Base-by-base conservation (phyloP, 1,284 basidiomycete species). In the Papiliotrema terrestris region DNA sequence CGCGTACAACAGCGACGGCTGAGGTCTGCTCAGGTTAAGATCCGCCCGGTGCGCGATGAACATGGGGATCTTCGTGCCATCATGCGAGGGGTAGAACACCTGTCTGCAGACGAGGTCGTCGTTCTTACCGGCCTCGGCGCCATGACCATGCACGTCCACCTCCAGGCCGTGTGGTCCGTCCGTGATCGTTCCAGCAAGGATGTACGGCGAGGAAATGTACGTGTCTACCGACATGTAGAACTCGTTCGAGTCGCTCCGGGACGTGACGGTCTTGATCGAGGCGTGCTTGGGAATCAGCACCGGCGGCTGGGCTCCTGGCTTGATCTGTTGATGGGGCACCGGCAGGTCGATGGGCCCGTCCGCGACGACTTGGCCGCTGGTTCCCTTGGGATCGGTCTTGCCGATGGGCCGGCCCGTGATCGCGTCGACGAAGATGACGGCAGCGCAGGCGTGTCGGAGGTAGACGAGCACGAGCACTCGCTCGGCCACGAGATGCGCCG, bases 191-290 rank as follows among this genome's bases (percentile, higher is more conserved):
- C 60, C 60, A 13, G 29, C 20, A 13, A 62, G 50, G 29, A 59
- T 52, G 51, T 62, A 62, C 8, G 60, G 55, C 20, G 60, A 52
- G 13, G 60, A 56, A 11, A 62, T 56, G 29, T 45, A 62, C 19
- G 60, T 62, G 35, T 62, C 60, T 9, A 62, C 55, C 0, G 54
- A 29, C 20, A 62, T 48, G 50, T 57, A 62, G 15, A 62, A 62
- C 20, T 59, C 57, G 19, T 46, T 38, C 11, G 55, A 32, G 44
- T 62, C 55, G 11, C 45, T 45, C 36, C 55, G 35, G 23, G 35
- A 44, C 15, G 60, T 52, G 20, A 59, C 48, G 15, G 52, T 42
- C 37, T 53, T 43, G 32, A 62, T 59, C 8, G 57, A 43, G 19
- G 57, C 60, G 44, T 62, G 60, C 41, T 56, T 51, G 8, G 60